Percentiles rank a stretch among this genome's conserved stretches.
Conservation (phyloP, 2,329 filamentous ascomycete genomes). For the Diaporthe sp. region DNA sequence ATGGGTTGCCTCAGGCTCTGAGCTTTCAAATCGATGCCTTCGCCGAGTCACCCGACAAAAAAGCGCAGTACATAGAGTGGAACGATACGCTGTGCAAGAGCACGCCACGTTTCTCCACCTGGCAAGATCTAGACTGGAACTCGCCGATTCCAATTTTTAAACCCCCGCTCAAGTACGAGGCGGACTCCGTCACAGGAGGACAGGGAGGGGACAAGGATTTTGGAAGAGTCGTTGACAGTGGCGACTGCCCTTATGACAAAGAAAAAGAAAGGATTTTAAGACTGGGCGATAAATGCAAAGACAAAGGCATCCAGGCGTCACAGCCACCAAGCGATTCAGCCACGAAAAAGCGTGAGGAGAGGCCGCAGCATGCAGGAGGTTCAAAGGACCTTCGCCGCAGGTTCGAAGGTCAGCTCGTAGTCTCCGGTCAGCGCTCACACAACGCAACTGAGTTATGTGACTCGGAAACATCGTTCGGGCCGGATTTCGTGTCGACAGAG, state of each 20-base stretch:
- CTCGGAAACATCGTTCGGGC: background rate
- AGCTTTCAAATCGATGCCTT: slow-evolving; percentile 4
- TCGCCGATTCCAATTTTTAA: background rate
- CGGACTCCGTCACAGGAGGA: background rate
- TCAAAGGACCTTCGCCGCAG: background rate
- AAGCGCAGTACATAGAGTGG: background rate
- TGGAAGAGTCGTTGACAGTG: background rate
- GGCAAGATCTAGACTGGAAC: slow-evolving; percentile 2
- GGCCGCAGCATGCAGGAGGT: background rate
- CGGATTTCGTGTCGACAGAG: background rate
- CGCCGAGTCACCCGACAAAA: background rate
- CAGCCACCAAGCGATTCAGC: too few species aligned
- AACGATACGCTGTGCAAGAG: background rate
- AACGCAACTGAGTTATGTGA: slow-evolving; percentile 8
- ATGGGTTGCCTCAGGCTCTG: background rate
- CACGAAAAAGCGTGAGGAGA: background rate
- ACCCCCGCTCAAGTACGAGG: background rate
- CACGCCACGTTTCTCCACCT: slow-evolving; percentile 4
- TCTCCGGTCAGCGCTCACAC: background rate
- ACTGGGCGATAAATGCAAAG: background rate
- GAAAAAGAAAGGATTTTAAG: background rate
- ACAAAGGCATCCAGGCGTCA: background rate
- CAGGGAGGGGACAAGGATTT: background rate
- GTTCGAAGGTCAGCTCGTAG: background rate
- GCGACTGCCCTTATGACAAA: background rate